phyloP scores from a whole-genome alignment of 495 filamentous ascomycete species.

The Aspergillus campestris region DNA sequence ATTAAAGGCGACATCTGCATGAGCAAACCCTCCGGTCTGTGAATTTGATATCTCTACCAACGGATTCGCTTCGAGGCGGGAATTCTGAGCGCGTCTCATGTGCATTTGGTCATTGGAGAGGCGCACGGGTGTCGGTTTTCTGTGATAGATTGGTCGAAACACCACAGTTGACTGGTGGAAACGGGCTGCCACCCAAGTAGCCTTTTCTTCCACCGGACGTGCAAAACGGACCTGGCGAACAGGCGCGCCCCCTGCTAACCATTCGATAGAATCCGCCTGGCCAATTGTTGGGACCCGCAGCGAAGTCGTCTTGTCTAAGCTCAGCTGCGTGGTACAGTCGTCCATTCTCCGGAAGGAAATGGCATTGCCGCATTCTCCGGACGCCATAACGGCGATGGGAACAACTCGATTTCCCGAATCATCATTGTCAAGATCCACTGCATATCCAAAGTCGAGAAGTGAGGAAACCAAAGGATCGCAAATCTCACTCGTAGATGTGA shows the following conservation, averaged over 20 bases:
- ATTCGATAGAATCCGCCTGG: slow-evolving; percentile 40
- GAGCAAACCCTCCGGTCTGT: slow-evolving; percentile 47
- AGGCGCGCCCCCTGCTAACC: slow-evolving; percentile 46
- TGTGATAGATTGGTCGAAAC: slow-evolving; percentile 48
- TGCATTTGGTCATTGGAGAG: slow-evolving; percentile 15
- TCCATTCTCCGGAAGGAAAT: slow-evolving; percentile 31
- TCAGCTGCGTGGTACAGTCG: slow-evolving; percentile 25
- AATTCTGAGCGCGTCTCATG: slow-evolving; percentile 21
- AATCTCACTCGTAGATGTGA: slow-evolving; percentile 17
- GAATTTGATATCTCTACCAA: slow-evolving; percentile 45
- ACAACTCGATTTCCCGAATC: slow-evolving; percentile 23
- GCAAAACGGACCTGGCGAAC: slow-evolving; percentile 64
- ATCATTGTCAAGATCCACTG: slow-evolving; percentile 20
- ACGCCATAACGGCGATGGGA: slow-evolving; percentile 34
- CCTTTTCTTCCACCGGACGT: slow-evolving; percentile 34
- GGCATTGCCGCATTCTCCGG: slow-evolving; percentile 34
- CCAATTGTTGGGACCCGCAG: slow-evolving; percentile 27
- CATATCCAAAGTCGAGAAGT: slow-evolving; percentile 37
- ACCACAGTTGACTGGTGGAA: slow-evolving; percentile 47
- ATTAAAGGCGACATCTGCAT: slow-evolving; percentile 72
- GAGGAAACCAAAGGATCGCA: slow-evolving; percentile 34
- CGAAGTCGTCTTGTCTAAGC: slow-evolving; percentile 5
- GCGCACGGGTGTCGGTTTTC: slow-evolving; percentile 18
- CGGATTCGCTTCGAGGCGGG: slow-evolving; percentile 54
- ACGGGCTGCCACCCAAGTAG: slow-evolving; percentile 56